Evolutionary conservation across 805 yeast species (phyloP), one percentile per base, ranked within the genome.

Genomic region (Metschnikowia lunata): DNA sequence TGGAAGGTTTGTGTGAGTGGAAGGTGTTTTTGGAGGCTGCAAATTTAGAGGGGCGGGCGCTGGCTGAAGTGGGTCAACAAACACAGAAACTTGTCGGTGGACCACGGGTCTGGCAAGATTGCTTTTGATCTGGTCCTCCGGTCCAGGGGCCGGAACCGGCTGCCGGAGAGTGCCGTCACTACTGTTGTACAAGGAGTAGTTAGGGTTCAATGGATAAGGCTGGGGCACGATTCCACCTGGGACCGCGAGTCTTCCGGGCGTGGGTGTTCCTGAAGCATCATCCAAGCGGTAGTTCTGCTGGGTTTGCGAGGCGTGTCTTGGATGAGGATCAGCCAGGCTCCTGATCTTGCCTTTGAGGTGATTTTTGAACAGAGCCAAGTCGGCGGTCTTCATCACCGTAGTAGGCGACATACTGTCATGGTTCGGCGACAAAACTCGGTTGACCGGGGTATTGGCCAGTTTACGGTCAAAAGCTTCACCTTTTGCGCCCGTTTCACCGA

Each of bases 31-130:
- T 18, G 23, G 23, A 18, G 23, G 23, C 23, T 18, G 23, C 23
- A 18, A 18, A 18, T 18, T 18, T 18, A 18, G 23, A 18, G 23
- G 23, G 23, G 23, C 23, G 23, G 43, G 18, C 10, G 34, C 38
- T 7, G 68, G 67, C 47, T 63, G 70, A 35, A 64, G 57, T 5
- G 71, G 70, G 46, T 65, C 70, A 61, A 62, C 70, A 48, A 58
- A 63, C 14, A 72, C 65, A 11, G 77, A 71, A 30, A 62, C 57
- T 47, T 72, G 72, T 36, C 78, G 61, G 10, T 65, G 57, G 39
- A 58, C 15, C 43, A 39, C 31, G 33, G 51, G 45, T 13, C 41
- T 26, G 15, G 30, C 35, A 3, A 18, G 23, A 18, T 18, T 18
- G 23, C 23, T 18, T 5, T 18, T 18, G 4, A 18, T 3, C 4